Conservation (phyloP, 1,284 basidiomycete species). For the Tilletia walkeri region DNA sequence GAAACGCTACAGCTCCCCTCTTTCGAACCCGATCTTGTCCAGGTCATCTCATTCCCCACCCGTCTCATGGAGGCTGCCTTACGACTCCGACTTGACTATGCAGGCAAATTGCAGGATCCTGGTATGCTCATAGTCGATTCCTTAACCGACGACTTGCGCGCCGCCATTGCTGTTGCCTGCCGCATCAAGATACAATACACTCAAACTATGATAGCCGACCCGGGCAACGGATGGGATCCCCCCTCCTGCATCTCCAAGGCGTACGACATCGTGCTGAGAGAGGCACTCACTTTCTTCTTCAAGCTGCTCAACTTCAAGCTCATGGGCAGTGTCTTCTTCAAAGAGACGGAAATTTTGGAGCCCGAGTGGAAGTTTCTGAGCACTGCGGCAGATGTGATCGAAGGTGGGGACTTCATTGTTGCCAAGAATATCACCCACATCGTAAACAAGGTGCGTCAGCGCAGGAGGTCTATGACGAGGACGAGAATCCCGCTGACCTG, state of each 20-base stretch:
- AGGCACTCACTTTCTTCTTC: slow-evolving; percentile 88
- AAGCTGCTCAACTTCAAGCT: slow-evolving; percentile 91
- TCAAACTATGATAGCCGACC: slow-evolving; percentile 74
- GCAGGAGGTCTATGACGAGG: too few relatives aligned
- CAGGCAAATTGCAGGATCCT: slow-evolving; percentile 78
- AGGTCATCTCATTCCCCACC: slow-evolving; percentile 91
- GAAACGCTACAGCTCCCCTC: slow-evolving; percentile 83
- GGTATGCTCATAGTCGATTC: slow-evolving; percentile 85
- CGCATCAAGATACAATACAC: slow-evolving; percentile 92
- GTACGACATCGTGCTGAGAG: slow-evolving; percentile 84
- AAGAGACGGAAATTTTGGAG: slow-evolving; percentile 95
- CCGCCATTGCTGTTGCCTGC: slow-evolving; percentile 88
- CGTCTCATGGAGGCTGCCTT: slow-evolving; percentile 88
- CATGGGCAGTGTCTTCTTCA: slow-evolving; percentile 93
- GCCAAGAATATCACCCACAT: slow-evolving; percentile 60
- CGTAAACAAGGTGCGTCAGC: slow-evolving; percentile 39
- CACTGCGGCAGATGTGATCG: slow-evolving; percentile 83
- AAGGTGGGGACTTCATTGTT: slow-evolving; percentile 84
- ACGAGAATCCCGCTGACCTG: neutral
- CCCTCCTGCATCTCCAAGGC: slow-evolving; percentile 79
- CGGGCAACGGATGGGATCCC: slow-evolving; percentile 80
- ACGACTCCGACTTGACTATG: slow-evolving; percentile 84
- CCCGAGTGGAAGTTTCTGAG: slow-evolving; percentile 94
- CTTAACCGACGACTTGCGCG: slow-evolving; percentile 87
- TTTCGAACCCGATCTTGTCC: slow-evolving; percentile 87